Evolutionary conservation across 2,329 filamentous ascomycete genomes (phyloP).

Genomic region (Trichoderma sp.): DNA sequence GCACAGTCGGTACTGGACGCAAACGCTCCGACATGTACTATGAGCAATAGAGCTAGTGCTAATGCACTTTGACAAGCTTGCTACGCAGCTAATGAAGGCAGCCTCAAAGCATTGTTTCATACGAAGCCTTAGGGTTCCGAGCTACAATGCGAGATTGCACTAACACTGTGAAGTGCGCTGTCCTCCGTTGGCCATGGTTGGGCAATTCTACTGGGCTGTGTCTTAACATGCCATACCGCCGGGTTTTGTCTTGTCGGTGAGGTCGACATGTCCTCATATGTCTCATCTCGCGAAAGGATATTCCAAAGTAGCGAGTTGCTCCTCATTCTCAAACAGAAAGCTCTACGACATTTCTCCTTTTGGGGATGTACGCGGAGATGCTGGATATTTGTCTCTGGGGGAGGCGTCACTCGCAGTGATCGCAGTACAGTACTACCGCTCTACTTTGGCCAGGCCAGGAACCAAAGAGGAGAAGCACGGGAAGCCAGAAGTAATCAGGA

Average conservation of each 20-base stretch:
- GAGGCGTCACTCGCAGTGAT: background rate
- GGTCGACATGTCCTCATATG: background rate
- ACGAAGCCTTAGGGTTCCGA: constrained; percentile 1
- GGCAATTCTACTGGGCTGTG: background rate
- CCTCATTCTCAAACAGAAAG: background rate
- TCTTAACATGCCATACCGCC: background rate
- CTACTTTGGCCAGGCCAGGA: background rate
- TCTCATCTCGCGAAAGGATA: background rate
- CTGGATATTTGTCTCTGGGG: background rate
- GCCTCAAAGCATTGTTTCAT: background rate
- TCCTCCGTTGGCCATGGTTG: background rate
- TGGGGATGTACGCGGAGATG: background rate
- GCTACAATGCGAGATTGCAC: background rate
- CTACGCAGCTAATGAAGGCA: background rate
- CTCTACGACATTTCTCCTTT: background rate
- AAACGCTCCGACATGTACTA: background rate
- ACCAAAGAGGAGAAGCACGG: constrained; percentile 8
- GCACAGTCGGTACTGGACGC: background rate
- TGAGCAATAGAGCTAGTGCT: background rate
- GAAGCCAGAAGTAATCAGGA: constrained; percentile 11
- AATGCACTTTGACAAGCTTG: background rate
- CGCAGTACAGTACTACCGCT: background rate
- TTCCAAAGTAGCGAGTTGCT: background rate
- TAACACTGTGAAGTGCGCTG: constrained; percentile 4
- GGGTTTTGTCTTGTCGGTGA: constrained; percentile 1